phyloP scores from a whole-genome alignment of 2,329 filamentous ascomycete species.

The Epicoccum sorghinum region DNA sequence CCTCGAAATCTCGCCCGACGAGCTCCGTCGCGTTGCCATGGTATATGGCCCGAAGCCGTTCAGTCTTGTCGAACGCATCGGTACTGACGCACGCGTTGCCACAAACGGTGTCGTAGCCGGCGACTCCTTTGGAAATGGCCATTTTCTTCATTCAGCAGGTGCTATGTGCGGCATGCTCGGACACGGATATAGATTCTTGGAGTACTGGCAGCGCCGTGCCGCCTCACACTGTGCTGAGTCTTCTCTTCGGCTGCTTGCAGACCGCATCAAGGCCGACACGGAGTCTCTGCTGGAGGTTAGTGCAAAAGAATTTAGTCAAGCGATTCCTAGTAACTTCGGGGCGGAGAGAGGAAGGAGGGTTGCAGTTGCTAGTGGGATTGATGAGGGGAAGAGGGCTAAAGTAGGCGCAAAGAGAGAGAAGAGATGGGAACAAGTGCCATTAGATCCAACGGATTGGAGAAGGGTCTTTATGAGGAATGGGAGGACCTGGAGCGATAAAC shows the following conservation, averaged over 20 bases:
- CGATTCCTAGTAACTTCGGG: constrained; percentile 25
- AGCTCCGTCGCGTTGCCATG: constrained; percentile 22
- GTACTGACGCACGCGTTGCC: constrained; percentile 17
- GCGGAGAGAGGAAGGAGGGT: constrained; percentile 18
- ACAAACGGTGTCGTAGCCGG: constrained; percentile 23
- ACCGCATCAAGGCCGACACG: constrained; percentile 22
- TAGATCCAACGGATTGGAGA: constrained; percentile 26
- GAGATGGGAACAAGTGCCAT: constrained; percentile 17
- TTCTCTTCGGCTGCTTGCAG: constrained; percentile 19
- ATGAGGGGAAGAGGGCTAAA: constrained; percentile 14
- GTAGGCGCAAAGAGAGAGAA: constrained; percentile 9
- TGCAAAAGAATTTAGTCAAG: constrained; percentile 28
- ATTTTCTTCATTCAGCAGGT: constrained; percentile 22
- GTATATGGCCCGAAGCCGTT: constrained; percentile 26
- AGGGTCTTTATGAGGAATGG: constrained; percentile 23
- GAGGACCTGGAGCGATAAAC: constrained; percentile 16
- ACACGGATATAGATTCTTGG: constrained; percentile 20
- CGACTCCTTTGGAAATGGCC: constrained; percentile 25
- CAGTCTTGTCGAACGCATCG: constrained; percentile 24
- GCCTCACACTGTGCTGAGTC: constrained; percentile 15
- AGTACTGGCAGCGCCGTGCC: constrained; percentile 23
- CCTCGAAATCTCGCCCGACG: constrained; percentile 19
- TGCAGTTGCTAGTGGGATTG: constrained; percentile 22
- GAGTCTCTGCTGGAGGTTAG: constrained; percentile 23
- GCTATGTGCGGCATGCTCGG: constrained; percentile 28